Conservation (phyloP, 371 early-diverging fungal genomes). For the Rhizopus sp. region DNA sequence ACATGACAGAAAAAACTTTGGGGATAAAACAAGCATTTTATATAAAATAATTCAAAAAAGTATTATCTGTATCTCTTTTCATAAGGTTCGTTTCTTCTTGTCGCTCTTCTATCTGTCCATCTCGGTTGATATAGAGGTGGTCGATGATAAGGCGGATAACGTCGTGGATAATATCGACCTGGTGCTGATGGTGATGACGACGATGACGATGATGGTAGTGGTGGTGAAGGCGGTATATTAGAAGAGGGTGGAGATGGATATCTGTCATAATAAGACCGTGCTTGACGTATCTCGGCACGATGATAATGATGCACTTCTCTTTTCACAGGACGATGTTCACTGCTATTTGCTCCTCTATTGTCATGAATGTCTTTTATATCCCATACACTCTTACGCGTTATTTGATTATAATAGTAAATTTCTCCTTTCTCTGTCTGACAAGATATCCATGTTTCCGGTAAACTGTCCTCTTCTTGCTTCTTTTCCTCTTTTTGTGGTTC, state of each 20-base stretch:
- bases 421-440: conserved; percentile 12
- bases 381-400: conserved; percentile 17
- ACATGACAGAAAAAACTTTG: neutral
- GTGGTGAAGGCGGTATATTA: conserved; percentile 5
- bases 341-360: neutral
- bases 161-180: neutral
- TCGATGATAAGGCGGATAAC: conserved; percentile 1
- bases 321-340: neutral
- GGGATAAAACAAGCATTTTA: neutral
- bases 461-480: neutral
- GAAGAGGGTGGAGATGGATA: neutral
- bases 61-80: conserved; percentile 5
- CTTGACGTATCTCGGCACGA: neutral
- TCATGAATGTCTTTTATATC: neutral
- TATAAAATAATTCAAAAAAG: neutral
- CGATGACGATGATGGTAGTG: neutral
- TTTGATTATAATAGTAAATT: conserved; percentile 16
- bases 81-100: conserved; percentile 1
- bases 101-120: conserved; percentile 4
- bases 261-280: neutral
- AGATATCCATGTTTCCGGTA: conserved; percentile 4
- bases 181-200: conserved; percentile 3
- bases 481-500: neutral
- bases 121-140: conserved; percentile 4
- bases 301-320: conserved; percentile 1